Evolutionary conservation across 768 basidiomycete species (phyloP).

Genomic region (Infundibulicybe gibba): DNA sequence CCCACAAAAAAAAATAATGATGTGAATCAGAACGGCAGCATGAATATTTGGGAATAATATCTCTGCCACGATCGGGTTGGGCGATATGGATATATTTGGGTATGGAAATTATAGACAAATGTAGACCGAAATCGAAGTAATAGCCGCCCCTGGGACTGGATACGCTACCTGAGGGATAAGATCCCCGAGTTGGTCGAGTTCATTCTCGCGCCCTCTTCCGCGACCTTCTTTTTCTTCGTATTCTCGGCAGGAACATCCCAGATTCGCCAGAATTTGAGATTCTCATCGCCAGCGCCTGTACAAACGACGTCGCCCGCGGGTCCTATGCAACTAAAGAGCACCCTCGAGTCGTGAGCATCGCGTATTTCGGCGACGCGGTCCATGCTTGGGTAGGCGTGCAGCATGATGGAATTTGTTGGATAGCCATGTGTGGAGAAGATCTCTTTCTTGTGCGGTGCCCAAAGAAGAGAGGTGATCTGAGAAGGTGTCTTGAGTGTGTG

Average conservation of each 20-base stretch:
- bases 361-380: constrained; percentile 79
- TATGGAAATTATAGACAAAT: no score
- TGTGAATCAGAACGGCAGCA: no score
- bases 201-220: constrained; percentile 29
- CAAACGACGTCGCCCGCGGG: constrained; percentile 91
- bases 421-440: constrained; percentile 92
- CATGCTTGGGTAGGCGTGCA: constrained; percentile 84
- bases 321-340: constrained; percentile 79
- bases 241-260: constrained; percentile 59
- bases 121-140: no score
- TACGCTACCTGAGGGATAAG: constrained; percentile 36
- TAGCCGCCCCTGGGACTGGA: no score
- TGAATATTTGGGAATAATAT: no score
- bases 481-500: constrained; percentile 84
- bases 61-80: no score
- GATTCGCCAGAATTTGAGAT: constrained; percentile 93
- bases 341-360: constrained; percentile 90
- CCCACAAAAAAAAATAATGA: no score
- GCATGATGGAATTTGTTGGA: constrained; percentile 80
- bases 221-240: constrained; percentile 48
- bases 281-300: constrained; percentile 93
- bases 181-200: constrained; percentile 50
- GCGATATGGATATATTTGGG: no score
- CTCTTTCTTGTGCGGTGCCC: constrained; percentile 86
- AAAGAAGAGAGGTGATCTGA: constrained; percentile 90